Percentiles rank a stretch among this genome's conserved stretches.
Evolutionary conservation across 805 yeast genomes (phyloP).

Genomic region (Metschnikowia dekortorum): DNA sequence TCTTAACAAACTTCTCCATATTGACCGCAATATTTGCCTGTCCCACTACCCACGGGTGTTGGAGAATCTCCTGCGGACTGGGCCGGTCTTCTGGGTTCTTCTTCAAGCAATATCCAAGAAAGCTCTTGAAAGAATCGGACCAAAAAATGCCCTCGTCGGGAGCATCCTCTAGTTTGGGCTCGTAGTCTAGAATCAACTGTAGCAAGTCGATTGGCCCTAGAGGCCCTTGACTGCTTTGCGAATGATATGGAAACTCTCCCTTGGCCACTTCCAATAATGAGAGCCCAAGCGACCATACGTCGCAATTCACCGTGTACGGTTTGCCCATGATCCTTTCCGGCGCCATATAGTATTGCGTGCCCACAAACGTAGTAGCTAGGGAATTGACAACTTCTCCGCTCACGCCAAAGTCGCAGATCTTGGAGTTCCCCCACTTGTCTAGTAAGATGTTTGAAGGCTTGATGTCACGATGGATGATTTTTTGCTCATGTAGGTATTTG

Average conservation of each 20-base stretch:
- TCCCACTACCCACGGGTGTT: constrained; percentile 88
- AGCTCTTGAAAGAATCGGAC: constrained; percentile 79
- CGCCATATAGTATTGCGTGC: constrained; percentile 97
- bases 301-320: constrained; percentile 91
- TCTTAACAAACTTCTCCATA: constrained; percentile 80
- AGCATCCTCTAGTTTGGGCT: constrained; percentile 76
- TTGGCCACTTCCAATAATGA: constrained; percentile 90
- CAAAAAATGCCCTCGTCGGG: constrained; percentile 72
- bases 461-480: constrained; percentile 91
- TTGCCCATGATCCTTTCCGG: constrained; percentile 96
- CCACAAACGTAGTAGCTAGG: constrained; percentile 92
- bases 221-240: constrained; percentile 27
- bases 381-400: constrained; percentile 96
- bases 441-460: constrained; percentile 91
- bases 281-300: constrained; percentile 94
- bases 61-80: constrained; percentile 87
- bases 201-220: constrained; percentile 78
- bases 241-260: constrained; percentile 76
- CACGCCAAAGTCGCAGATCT: constrained; percentile 95
- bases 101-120: constrained; percentile 72
- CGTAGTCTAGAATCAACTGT: constrained; percentile 72
- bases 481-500: constrained; percentile 80
- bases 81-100: constrained; percentile 81
- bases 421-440: constrained; percentile 73
- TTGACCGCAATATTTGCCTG: constrained; percentile 68